Evolutionary conservation across 768 basidiomycete genomes (phyloP).

Genomic region (Phanerochaete carnosa): DNA sequence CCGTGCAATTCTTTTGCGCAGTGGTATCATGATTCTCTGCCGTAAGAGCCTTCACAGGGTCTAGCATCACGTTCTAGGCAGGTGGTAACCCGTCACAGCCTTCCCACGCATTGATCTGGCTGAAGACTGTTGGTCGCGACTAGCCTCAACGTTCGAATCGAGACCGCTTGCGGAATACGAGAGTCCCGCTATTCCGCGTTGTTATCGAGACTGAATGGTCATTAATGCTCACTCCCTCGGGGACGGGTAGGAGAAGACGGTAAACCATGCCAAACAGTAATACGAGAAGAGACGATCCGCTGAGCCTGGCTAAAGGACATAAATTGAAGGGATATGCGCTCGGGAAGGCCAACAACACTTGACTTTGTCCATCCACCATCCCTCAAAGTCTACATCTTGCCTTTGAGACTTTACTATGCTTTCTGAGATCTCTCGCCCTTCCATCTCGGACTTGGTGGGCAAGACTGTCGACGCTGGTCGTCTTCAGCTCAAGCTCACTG

Average conservation of each 20-base stretch:
- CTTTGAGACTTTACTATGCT: neutral
- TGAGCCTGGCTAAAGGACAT: neutral
- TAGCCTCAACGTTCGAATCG: neutral
- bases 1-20: no score
- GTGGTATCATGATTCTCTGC: no score
- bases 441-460: slow-evolving; percentile 15
- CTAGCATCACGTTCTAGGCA: no score
- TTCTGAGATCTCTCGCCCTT: slow-evolving; percentile 2
- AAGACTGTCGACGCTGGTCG: slow-evolving; percentile 21
- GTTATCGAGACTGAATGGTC: neutral
- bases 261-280: neutral
- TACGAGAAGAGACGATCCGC: neutral
- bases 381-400: neutral
- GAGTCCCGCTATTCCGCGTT: neutral
- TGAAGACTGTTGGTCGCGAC: neutral
- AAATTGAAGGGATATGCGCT: neutral
- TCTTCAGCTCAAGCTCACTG: slow-evolving; percentile 14
- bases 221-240: neutral
- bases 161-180: neutral
- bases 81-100: no score
- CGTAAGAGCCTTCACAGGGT: no score
- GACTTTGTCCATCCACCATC: neutral
- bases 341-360: neutral
- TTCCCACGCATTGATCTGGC: no score
- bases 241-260: neutral